phyloP scores from a whole-genome alignment of 1,139 yeast species.

The Suhomyces coccinellae region DNA sequence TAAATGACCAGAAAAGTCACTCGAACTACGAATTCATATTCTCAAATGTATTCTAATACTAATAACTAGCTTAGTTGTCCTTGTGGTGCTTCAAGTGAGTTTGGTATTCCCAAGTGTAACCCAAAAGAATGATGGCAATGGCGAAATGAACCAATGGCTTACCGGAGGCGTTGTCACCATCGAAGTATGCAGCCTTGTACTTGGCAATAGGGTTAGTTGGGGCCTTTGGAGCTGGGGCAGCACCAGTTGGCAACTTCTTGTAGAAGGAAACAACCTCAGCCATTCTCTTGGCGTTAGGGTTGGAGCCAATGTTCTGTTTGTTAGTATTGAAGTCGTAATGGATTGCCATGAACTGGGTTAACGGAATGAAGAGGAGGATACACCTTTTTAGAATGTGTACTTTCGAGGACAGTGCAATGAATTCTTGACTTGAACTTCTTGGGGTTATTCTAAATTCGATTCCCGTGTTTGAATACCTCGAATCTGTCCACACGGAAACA shows the following conservation, averaged over 20 bases:
- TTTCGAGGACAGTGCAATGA: no score
- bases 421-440: background rate
- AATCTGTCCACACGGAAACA: no score
- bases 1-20: background rate
- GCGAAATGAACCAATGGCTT: slow-evolving; percentile 82
- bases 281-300: slow-evolving; percentile 97
- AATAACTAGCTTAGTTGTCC: slow-evolving; percentile 23
- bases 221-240: slow-evolving; percentile 70
- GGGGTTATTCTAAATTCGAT: no score
- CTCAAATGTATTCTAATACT: slow-evolving; percentile 2
- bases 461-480: no score
- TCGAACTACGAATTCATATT: background rate
- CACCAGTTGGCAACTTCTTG: slow-evolving; percentile 94
- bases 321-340: slow-evolving; percentile 32
- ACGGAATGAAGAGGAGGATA: background rate
- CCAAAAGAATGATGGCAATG: slow-evolving; percentile 65
- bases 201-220: slow-evolving; percentile 71
- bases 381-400: no score
- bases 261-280: slow-evolving; percentile 92
- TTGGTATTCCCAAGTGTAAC: slow-evolving; percentile 93
- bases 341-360: background rate
- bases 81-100: slow-evolving; percentile 65
- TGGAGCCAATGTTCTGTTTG: slow-evolving; percentile 81
- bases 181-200: slow-evolving; percentile 78
- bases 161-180: slow-evolving; percentile 77